Evolutionary conservation across 2,329 filamentous ascomycete genomes (phyloP).

Genomic region (Colletotrichum sp.): DNA sequence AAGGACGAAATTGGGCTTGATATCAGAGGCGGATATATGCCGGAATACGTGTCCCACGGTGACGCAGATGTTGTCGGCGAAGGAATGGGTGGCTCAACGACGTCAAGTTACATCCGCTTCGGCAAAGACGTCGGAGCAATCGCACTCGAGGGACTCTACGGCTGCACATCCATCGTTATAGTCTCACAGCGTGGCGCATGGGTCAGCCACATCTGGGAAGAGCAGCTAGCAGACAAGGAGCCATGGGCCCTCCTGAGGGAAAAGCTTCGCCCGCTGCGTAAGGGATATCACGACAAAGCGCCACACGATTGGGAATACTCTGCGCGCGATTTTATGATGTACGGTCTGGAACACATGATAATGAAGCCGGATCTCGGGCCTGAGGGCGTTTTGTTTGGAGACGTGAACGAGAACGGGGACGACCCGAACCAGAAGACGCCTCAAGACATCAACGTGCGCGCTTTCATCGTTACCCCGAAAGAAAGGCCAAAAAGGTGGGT

Average conservation of each 20-base stretch:
- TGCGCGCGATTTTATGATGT: not conserved
- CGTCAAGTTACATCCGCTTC: not conserved
- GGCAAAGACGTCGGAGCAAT: not conserved
- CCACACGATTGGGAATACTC: not conserved
- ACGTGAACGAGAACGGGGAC: not conserved
- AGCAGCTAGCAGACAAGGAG: not conserved
- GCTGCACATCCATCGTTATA: not conserved
- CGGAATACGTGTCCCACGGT: not conserved
- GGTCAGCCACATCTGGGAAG: slow-evolving; percentile 6
- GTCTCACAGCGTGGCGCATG: slow-evolving; percentile 4
- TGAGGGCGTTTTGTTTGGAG: not conserved
- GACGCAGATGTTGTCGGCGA: not conserved
- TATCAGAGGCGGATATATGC: not conserved
- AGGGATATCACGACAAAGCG: not conserved
- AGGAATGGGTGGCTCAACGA: not conserved
- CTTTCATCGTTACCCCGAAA: not conserved
- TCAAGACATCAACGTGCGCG: not conserved
- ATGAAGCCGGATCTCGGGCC: not conserved
- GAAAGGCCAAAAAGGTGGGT: not conserved
- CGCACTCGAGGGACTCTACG: slow-evolving; percentile 1
- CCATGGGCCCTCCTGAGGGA: not conserved
- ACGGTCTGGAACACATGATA: not conserved
- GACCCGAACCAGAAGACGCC: not conserved
- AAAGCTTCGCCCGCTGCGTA: not conserved
- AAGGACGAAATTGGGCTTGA: not conserved